These are phyloP conservation scores for Ustilago cynodontis DNA, from an alignment of 1,284 basidiomycete species.

Conservation along the genomic window DNA sequence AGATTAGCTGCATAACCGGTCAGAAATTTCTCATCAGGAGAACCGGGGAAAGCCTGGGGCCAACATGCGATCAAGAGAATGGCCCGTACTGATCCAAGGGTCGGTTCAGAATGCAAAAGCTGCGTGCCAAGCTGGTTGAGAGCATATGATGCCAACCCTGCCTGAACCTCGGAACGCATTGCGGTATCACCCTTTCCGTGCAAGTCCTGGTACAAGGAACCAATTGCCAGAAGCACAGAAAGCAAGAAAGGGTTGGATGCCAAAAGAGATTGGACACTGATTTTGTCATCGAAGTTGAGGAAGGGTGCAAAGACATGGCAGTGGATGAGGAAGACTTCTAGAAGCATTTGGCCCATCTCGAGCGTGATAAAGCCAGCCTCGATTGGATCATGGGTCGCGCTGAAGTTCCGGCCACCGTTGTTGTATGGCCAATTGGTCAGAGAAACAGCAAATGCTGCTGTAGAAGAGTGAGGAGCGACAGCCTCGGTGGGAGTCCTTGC, in stretches of 20 bases:
- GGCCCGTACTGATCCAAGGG: slow-evolving; percentile 37
- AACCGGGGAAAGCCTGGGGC: slow-evolving; percentile 45
- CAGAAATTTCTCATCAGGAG: slow-evolving; percentile 38
- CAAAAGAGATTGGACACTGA: slow-evolving; percentile 11
- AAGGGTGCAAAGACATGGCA: slow-evolving; percentile 51
- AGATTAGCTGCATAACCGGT: slow-evolving; percentile 26
- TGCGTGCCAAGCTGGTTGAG: slow-evolving; percentile 24
- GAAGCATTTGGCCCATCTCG: slow-evolving; percentile 38
- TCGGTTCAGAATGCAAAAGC: slow-evolving; percentile 25
- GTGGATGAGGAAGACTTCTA: slow-evolving; percentile 40
- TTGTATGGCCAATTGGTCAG: background rate
- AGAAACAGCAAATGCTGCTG: background rate
- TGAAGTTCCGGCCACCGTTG: slow-evolving; percentile 9
- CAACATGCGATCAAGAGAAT: slow-evolving; percentile 45
- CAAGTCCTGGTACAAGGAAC: slow-evolving; percentile 35
- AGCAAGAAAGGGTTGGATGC: slow-evolving; percentile 40
- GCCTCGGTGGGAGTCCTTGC: slow-evolving; percentile 2
- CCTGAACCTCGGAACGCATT: slow-evolving; percentile 27
- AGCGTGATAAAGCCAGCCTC: slow-evolving; percentile 38
- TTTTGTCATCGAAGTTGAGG: slow-evolving; percentile 31
- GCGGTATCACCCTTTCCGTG: slow-evolving; percentile 16
- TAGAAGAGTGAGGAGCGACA: background rate
- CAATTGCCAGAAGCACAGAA: slow-evolving; percentile 34
- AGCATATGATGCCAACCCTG: slow-evolving; percentile 23
- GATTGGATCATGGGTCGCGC: slow-evolving; percentile 10